Base-by-base conservation (phyloP, 768 basidiomycete genomes). In the Collybia nuda region DNA sequence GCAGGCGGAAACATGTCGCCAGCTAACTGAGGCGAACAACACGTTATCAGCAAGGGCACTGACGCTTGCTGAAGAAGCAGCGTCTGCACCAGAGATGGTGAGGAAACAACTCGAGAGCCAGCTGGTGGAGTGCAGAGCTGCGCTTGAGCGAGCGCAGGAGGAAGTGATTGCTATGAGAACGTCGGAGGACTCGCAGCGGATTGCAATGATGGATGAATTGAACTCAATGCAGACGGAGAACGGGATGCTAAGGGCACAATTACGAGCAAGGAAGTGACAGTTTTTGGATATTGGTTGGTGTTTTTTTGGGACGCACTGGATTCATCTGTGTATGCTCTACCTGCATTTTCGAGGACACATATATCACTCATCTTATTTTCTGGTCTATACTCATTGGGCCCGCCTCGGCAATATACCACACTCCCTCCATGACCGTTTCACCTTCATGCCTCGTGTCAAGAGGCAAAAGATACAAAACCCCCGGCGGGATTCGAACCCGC, bases 401-500 rank as follows among this genome's bases (percentile, higher is more conserved):
- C n/a, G n/a, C n/a, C n/a, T n/a, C n/a, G n/a, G n/a, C n/a, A n/a
- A n/a, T n/a, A n/a, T n/a, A n/a, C n/a, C n/a, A n/a, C n/a, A n/a
- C n/a, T n/a, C n/a, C n/a, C n/a, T n/a, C n/a, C n/a, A n/a, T n/a
- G n/a, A n/a, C n/a, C n/a, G n/a, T n/a, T n/a, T n/a, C n/a, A n/a
- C n/a, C n/a, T n/a, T n/a, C n/a, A n/a, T n/a, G n/a, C n/a, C n/a
- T n/a, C n/a, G n/a, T n/a, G 8, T 6, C 7, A 32, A 32, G 11
- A 18, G 22, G 19, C 2, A 47, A 32, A 46, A 52, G n/a, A n/a
- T 3, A n/a, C 21, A 53, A 80, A 32, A 83, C 86, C 84, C 85
- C 85, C 78, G 81, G 84, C 82, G 84, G 79, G 86, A 86, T 76
- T 88, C 86, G 86, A 88, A 88, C 86, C 78, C 85, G 81, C 84